phyloP scores from a whole-genome alignment of 495 filamentous ascomycete genomes.

The Geoglossum glabrum region DNA sequence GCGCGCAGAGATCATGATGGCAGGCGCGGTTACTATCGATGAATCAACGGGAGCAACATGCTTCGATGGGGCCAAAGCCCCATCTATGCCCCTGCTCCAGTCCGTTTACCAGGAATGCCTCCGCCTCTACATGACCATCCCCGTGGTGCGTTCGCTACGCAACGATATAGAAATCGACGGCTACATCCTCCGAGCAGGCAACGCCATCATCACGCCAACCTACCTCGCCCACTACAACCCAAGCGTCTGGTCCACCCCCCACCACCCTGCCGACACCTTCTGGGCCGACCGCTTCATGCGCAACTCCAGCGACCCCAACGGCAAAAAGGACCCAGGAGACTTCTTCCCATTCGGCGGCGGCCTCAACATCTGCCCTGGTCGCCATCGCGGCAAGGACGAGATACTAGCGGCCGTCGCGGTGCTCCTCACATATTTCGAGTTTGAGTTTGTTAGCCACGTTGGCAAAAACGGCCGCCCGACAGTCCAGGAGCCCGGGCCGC shows the following conservation, averaged over 20 bases:
- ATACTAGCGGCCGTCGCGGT: slow-evolving; percentile 14
- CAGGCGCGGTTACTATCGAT: background rate
- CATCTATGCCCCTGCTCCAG: background rate
- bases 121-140: too few relatives aligned
- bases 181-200: background rate
- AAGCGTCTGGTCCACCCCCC: background rate
- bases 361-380: slow-evolving; percentile 17
- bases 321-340: background rate
- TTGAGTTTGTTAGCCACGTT: slow-evolving; percentile 11
- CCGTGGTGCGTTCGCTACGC: too few relatives aligned
- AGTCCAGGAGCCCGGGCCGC: too few relatives aligned
- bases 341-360: slow-evolving; percentile 21
- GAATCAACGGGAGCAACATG: background rate
- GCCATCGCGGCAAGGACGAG: slow-evolving; percentile 17
- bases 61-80: background rate
- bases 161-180: too few relatives aligned
- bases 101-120: too few relatives aligned
- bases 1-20: background rate
- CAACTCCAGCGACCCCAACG: background rate
- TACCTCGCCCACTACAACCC: background rate
- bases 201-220: background rate
- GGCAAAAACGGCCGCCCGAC: too few relatives aligned
- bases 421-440: slow-evolving; percentile 13
- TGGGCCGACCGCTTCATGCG: background rate
- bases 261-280: background rate